phyloP scores from a whole-genome alignment of 1,284 basidiomycete genomes.

The Trichosporon inkin region DNA sequence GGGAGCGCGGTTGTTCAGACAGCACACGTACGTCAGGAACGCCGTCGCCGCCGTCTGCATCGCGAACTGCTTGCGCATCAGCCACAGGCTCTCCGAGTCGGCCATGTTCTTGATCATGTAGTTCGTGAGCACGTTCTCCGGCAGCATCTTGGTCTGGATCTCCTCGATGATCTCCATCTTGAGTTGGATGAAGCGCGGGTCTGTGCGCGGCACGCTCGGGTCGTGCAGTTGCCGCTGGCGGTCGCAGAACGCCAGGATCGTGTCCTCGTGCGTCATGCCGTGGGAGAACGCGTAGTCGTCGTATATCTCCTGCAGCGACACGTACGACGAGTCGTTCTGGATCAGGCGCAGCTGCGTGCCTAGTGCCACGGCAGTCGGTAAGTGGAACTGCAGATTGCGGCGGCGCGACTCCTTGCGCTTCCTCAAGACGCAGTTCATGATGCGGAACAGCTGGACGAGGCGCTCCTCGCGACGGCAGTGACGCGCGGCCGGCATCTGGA shows the following conservation, averaged over 20 bases:
- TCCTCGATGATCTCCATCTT: conserved; percentile 88
- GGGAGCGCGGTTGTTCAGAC: conserved; percentile 77
- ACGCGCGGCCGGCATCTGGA: conserved; percentile 82
- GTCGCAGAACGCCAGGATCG: conserved; percentile 75
- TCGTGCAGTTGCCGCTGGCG: conserved; percentile 65
- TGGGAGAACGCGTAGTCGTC: conserved; percentile 78
- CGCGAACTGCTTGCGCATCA: conserved; percentile 95
- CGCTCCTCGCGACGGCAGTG: conserved; percentile 91
- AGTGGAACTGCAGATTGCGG: conserved; percentile 84
- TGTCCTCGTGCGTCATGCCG: conserved; percentile 82
- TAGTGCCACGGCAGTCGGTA: conserved; percentile 82
- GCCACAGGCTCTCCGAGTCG: conserved; percentile 83
- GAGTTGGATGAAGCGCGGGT: conserved; percentile 38
- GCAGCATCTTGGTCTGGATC: conserved; percentile 80
- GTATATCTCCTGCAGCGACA: conserved; percentile 88
- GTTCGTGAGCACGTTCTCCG: conserved; percentile 79
- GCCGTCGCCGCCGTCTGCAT: conserved; percentile 80
- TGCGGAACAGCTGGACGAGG: conserved; percentile 84
- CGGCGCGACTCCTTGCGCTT: conserved; percentile 92
- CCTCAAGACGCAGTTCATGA: conserved; percentile 80
- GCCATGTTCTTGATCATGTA: conserved; percentile 87
- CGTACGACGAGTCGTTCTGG: conserved; percentile 86
- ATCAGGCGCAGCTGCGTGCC: conserved; percentile 79
- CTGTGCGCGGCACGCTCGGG: conserved; percentile 38
- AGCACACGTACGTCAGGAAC: conserved; percentile 90